Evolutionary conservation across 371 early-diverging fungal genomes (phyloP).

Genomic region (Mortierella sp.): DNA sequence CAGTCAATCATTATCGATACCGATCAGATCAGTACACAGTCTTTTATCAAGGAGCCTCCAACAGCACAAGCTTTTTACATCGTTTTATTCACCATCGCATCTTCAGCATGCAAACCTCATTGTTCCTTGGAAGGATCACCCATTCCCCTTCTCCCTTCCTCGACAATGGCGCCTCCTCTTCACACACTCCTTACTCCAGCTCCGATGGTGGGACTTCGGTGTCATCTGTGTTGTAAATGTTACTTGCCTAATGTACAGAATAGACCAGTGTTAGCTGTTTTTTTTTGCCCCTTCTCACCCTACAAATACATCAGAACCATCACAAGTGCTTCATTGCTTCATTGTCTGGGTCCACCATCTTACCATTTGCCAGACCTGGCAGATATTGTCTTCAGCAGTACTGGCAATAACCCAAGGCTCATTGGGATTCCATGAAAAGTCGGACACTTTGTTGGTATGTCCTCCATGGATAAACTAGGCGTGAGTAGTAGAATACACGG

Average conservation of each 20-base stretch:
- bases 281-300: too few relatives aligned
- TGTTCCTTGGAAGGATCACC: neutral
- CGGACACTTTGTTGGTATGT: constrained; percentile 96
- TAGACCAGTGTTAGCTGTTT: too few relatives aligned
- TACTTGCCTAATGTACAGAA: constrained; percentile 36
- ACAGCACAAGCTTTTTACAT: neutral
- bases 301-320: too few relatives aligned
- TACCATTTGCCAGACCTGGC: constrained; percentile 99
- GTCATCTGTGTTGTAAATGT: constrained; percentile 57
- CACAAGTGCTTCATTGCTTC: too few relatives aligned
- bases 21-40: too few relatives aligned
- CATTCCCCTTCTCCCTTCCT: too few relatives aligned
- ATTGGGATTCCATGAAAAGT: constrained; percentile 96
- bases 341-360: too few relatives aligned
- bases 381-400: constrained; percentile 96
- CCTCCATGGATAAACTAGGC: constrained; percentile 97
- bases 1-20: too few relatives aligned
- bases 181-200: constrained; percentile 25
- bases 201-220: constrained; percentile 51
- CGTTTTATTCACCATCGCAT: too few relatives aligned
- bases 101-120: neutral
- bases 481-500: neutral
- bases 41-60: too few relatives aligned
- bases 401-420: constrained; percentile 96
- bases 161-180: neutral